phyloP scores from a whole-genome alignment of 352 stramenopile genomes.

The Phytopythium ostracodes region DNA sequence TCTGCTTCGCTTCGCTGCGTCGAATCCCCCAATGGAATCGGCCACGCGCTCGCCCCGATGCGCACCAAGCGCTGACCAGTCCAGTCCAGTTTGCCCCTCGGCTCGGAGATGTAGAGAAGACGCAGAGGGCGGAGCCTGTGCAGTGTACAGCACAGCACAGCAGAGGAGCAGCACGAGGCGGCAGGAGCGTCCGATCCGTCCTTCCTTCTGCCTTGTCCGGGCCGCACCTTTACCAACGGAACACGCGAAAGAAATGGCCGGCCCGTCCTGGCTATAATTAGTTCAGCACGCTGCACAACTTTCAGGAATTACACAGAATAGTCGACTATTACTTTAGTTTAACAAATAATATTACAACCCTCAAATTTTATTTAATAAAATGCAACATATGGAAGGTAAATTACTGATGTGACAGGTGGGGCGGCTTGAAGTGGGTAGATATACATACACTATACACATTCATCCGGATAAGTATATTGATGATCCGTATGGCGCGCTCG shows the following conservation, averaged over 20 bases:
- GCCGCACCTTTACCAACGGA: background rate
- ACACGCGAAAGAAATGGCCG: background rate
- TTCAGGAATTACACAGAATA: background rate
- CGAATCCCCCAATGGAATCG: background rate
- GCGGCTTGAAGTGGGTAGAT: background rate
- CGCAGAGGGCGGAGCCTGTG: too few relatives aligned
- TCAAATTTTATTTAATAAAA: too few relatives aligned
- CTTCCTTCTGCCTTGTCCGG: background rate
- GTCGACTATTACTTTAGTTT: too few relatives aligned
- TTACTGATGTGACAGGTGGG: too few relatives aligned
- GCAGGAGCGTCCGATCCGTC: too few relatives aligned
- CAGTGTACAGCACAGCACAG: too few relatives aligned
- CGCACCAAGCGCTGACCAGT: too few relatives aligned
- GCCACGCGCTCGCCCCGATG: background rate
- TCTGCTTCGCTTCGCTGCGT: background rate
- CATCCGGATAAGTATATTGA: too few relatives aligned
- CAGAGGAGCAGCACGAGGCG: background rate
- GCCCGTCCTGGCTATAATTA: background rate
- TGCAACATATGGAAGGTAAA: too few relatives aligned
- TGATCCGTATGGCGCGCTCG: too few relatives aligned
- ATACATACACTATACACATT: background rate
- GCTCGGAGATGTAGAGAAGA: too few relatives aligned
- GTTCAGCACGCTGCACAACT: background rate
- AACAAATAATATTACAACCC: too few relatives aligned
- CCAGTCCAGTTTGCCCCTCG: background rate